These are phyloP conservation scores for Candida fluviatilis DNA, from an alignment of 805 yeast genomes.

Conservation along the genomic window DNA sequence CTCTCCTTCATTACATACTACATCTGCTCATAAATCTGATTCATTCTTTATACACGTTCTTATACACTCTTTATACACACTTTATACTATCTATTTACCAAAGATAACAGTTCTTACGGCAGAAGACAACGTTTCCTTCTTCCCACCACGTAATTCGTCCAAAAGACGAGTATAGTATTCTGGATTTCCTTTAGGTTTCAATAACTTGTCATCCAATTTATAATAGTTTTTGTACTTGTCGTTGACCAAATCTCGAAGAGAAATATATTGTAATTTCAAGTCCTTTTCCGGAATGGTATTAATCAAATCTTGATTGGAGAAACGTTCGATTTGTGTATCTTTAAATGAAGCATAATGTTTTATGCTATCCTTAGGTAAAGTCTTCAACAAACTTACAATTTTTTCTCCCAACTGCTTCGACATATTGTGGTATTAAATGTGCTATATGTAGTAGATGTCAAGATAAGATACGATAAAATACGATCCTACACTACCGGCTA, in stretches of 20 bases:
- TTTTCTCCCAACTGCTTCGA: conserved; percentile 13
- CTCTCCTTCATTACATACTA: too few species aligned
- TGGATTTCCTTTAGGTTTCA: conserved; percentile 83
- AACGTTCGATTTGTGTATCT: conserved; percentile 50
- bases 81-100: conserved; percentile 47
- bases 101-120: conserved; percentile 74
- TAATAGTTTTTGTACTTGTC: conserved; percentile 65
- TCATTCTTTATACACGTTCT: too few species aligned
- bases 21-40: too few species aligned
- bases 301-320: conserved; percentile 35
- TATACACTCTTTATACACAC: neutral
- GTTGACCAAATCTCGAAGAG: conserved; percentile 53
- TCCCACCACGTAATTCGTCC: conserved; percentile 67
- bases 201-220: conserved; percentile 59
- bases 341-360: conserved; percentile 69
- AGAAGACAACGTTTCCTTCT: conserved; percentile 57
- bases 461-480: too few species aligned
- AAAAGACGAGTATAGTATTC: conserved; percentile 67
- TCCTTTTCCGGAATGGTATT: conserved; percentile 43
- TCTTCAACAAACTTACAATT: conserved; percentile 54
- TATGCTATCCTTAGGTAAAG: conserved; percentile 65
- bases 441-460: too few species aligned
- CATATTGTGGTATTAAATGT: conserved; percentile 23
- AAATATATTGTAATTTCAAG: conserved; percentile 54
- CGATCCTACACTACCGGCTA: too few species aligned